A percentile compares a stretch with the other conserved stretches of the same genome.
Conservation (phyloP, 1,139 yeast genomes). For the Scheffersomyces illinoinensis region DNA sequence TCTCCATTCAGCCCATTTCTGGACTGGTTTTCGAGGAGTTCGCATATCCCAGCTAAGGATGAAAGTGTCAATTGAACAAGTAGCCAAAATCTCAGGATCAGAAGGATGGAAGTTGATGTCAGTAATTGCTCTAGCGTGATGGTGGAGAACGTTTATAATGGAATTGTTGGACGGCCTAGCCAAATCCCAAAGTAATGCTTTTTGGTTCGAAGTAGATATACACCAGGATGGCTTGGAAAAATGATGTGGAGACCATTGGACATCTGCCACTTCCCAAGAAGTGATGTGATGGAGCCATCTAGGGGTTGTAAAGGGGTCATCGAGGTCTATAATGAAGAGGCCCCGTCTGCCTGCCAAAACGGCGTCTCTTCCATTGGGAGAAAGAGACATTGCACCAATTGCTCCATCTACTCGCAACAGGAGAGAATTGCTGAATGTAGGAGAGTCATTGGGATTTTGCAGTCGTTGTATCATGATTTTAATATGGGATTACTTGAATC, state of each 20-base stretch:
- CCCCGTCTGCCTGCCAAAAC: slow-evolving; percentile 91
- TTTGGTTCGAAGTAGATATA: slow-evolving; percentile 90
- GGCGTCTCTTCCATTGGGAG: slow-evolving; percentile 92
- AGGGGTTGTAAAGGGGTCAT: slow-evolving; percentile 94
- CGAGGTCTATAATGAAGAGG: slow-evolving; percentile 83
- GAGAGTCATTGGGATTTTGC: slow-evolving; percentile 29
- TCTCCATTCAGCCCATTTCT: slow-evolving; percentile 87
- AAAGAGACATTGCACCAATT: slow-evolving; percentile 88
- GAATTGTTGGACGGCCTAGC: slow-evolving; percentile 76
- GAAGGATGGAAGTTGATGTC: slow-evolving; percentile 91
- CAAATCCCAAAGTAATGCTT: slow-evolving; percentile 92
- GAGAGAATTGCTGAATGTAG: slow-evolving; percentile 75
- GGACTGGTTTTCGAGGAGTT: slow-evolving; percentile 67
- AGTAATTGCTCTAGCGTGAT: slow-evolving; percentile 90
- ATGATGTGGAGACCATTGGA: slow-evolving; percentile 94
- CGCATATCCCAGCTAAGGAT: slow-evolving; percentile 91
- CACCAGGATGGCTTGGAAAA: slow-evolving; percentile 84
- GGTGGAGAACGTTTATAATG: slow-evolving; percentile 82
- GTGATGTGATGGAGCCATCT: slow-evolving; percentile 90
- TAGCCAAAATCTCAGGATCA: slow-evolving; percentile 87
- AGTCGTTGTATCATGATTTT: neutral
- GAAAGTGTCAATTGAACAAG: slow-evolving; percentile 89
- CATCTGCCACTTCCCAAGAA: slow-evolving; percentile 98
- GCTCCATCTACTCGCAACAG: slow-evolving; percentile 90
- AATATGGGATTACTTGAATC: slow-evolving; percentile 4